phyloP scores from a whole-genome alignment of 768 basidiomycete genomes.

The Rhodotorula diobovata region DNA sequence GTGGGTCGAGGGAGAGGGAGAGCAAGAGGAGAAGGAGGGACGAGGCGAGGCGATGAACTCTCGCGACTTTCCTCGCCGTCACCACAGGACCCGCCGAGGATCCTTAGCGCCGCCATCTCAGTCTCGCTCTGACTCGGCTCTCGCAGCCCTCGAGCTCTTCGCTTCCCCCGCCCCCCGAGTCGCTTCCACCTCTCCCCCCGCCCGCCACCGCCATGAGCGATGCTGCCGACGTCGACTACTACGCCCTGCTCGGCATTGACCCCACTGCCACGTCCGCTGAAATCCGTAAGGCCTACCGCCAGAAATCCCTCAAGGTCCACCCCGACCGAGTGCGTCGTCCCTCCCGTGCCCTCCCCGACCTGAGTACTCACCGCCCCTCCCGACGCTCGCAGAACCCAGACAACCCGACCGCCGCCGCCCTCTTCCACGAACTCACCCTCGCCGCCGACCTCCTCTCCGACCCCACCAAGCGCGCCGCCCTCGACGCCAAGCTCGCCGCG shows the following conservation, averaged over 20 bases:
- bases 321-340: conserved; percentile 40
- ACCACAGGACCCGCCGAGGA: no score
- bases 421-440: conserved; percentile 40
- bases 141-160: no score
- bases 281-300: conserved; percentile 40
- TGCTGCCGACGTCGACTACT: conserved; percentile 40
- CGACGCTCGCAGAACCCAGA: conserved; percentile 35
- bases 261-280: conserved; percentile 29
- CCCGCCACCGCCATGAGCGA: neutral
- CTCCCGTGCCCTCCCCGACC: neutral
- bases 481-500: conserved; percentile 33
- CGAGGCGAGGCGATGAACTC: neutral
- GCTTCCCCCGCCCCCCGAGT: neutral
- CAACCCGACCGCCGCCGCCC: conserved; percentile 38
- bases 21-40: neutral
- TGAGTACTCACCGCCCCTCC: neutral
- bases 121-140: neutral
- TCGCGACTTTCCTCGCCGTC: no score
- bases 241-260: conserved; percentile 38
- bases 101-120: no score
- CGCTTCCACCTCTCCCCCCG: neutral
- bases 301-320: conserved; percentile 42
- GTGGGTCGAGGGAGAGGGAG: neutral
- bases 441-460: conserved; percentile 40
- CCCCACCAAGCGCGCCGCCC: conserved; percentile 30